phyloP scores from a whole-genome alignment of 1,284 basidiomycete genomes.

The Peniophora sp. region DNA sequence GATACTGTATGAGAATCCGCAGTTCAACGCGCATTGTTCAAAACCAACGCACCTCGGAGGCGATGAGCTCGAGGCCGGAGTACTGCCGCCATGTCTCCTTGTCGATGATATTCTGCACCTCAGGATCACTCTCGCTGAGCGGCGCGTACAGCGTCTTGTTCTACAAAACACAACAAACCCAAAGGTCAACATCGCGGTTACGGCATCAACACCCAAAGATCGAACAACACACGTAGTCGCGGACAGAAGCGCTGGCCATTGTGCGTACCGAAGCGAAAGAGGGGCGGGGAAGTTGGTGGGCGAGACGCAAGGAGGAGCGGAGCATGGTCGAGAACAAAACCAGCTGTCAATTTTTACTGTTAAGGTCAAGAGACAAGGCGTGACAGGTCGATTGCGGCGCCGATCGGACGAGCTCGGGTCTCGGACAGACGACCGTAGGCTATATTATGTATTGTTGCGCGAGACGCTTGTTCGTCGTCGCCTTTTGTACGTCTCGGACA shows the following conservation, averaged over 20 bases:
- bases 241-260: neutral
- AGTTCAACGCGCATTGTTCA: conserved; percentile 5
- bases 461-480: neutral
- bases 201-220: too few species aligned
- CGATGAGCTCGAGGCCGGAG: conserved; percentile 94
- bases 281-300: neutral
- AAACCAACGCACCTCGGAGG: conserved; percentile 65
- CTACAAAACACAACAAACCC: conserved; percentile 32
- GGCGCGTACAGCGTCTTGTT: conserved; percentile 89
- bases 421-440: too few species aligned
- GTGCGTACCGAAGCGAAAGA: neutral
- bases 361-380: too few species aligned
- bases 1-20: conserved; percentile 6
- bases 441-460: too few species aligned
- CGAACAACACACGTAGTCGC: neutral
- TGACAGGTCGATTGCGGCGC: too few species aligned
- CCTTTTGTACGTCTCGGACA: neutral
- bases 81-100: conserved; percentile 99
- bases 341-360: neutral
- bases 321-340: neutral
- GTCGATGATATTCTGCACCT: conserved; percentile 95
- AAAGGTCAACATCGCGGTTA: neutral
- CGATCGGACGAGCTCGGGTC: too few species aligned
- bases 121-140: conserved; percentile 87
- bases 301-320: neutral